Base-by-base conservation (phyloP, 176 grass and related monocot species). In the Bolboschoenus planiculmis region DNA sequence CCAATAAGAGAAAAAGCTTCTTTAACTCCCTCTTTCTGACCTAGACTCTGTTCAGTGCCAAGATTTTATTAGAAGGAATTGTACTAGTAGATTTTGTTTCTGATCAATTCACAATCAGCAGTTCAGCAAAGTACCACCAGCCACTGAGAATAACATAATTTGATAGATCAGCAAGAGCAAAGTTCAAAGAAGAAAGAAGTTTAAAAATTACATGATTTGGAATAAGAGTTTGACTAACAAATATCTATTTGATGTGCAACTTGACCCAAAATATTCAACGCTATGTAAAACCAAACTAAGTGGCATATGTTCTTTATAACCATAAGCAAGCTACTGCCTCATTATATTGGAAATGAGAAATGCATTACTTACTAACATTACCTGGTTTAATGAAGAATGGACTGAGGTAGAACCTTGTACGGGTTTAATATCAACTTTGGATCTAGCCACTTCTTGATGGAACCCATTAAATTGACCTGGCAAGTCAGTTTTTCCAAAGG, bases 321-420 rank as follows among this genome's bases (percentile, higher is more conserved):
- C 11, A 14, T 72, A 46, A 44, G 9, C 21, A 42, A 48, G 42
- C 43, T 30, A 75, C 18, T 40, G 16, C 64, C 21, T 68, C 3
- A 15, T 68, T 21, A 68, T 21, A 68, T 39, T 39, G 64, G 7
- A 40, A 68, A 39, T n/a, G 24, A 29, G 4, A 81, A 56, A 35
- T 23, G 56, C 11, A 53, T 79, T 40, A 80, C 66, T 24, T 26
- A 65, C 15, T 74, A 46, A 16, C 13, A 78, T 81, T 85, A 89
- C 83, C 91, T 81, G 65, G 34, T 79, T 85, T 43, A 82, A 56
- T 84, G 86, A 86, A 92, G 78, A 34, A 78, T 37, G 57, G 92
- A 91, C 77, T 83, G 90, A 57, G 96, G 90, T 24, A 98, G 84
- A 85, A 98, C 95, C 87, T 98, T 98, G 82, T 98, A 98, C 3